These are phyloP conservation scores for Litsea cubeba DNA, from an alignment of 164 flowering plant species.

Conservation along the genomic window DNA sequence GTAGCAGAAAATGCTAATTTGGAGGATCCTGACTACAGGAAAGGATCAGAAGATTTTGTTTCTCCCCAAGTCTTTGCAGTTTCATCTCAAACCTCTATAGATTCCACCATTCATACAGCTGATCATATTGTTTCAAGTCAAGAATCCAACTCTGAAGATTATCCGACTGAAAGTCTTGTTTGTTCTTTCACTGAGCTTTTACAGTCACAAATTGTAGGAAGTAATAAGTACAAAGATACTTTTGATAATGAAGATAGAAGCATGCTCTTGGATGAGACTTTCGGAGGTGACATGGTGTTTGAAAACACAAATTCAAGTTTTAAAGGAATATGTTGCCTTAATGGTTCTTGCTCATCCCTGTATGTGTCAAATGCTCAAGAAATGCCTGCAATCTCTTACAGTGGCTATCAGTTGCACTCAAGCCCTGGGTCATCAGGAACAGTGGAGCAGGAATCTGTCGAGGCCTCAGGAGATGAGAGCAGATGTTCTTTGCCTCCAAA, in stretches of 20 bases:
- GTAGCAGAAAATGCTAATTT: constrained; percentile 11
- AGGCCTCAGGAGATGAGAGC: constrained; percentile 23
- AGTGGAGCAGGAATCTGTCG: constrained; percentile 17
- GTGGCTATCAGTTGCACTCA: constrained; percentile 9
- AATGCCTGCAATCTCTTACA: constrained; percentile 16
- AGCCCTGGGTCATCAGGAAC: constrained; percentile 11
- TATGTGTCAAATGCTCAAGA: constrained; percentile 6
- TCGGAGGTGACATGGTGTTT: neutral
- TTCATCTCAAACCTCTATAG: constrained; percentile 27
- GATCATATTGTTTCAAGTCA: constrained; percentile 43
- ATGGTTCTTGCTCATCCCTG: constrained; percentile 8
- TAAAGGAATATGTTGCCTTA: constrained; percentile 9
- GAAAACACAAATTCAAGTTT: constrained; percentile 3
- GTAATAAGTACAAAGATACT: constrained; percentile 23
- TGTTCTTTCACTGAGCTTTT: constrained; percentile 20
- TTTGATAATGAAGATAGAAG: constrained; percentile 13
- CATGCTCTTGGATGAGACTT: constrained; percentile 13
- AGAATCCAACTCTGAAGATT: constrained; percentile 58
- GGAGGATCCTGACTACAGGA: constrained; percentile 9
- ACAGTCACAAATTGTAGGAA: constrained; percentile 17
- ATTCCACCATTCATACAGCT: constrained; percentile 24
- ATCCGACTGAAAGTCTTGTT: constrained; percentile 12
- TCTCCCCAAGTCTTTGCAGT: constrained; percentile 18
- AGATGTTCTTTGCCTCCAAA: constrained; percentile 15
- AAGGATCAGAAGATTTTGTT: constrained; percentile 9